These are phyloP conservation scores for Ogataea chonburiensis DNA, from an alignment of 805 yeast species.

Conservation along the genomic window DNA sequence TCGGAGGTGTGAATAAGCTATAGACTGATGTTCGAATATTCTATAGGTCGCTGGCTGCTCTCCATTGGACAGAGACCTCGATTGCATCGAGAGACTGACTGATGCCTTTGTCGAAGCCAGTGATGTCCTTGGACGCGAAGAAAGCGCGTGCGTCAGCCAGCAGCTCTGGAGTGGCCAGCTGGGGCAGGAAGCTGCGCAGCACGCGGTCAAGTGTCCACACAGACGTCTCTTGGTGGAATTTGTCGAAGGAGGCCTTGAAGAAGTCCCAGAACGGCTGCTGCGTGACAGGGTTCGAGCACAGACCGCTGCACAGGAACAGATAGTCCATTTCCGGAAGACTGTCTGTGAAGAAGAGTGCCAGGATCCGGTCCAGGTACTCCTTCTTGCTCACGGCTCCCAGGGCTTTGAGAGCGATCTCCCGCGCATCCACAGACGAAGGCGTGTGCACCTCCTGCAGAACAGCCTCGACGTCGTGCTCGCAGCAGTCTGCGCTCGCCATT, in stretches of 20 bases:
- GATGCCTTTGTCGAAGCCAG: slow-evolving; percentile 58
- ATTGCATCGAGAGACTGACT: slow-evolving; percentile 57
- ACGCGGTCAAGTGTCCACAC: slow-evolving; percentile 37
- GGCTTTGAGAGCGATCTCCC: slow-evolving; percentile 57
- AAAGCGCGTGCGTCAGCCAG: slow-evolving; percentile 40
- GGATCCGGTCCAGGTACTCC: slow-evolving; percentile 38
- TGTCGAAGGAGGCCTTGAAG: slow-evolving; percentile 47
- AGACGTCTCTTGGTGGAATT: slow-evolving; percentile 40
- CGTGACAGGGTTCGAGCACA: slow-evolving; percentile 46
- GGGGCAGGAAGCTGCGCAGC: slow-evolving; percentile 35
- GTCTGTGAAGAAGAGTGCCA: slow-evolving; percentile 42
- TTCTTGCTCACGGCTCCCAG: slow-evolving; percentile 46
- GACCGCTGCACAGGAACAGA: slow-evolving; percentile 46
- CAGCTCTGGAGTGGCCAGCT: slow-evolving; percentile 37
- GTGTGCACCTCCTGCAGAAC: slow-evolving; percentile 46
- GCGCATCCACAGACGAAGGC: slow-evolving; percentile 56
- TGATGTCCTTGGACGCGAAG: slow-evolving; percentile 45
- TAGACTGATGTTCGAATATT: too few species aligned
- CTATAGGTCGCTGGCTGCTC: slow-evolving; percentile 19
- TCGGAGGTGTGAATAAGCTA: too few species aligned
- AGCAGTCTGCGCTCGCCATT: slow-evolving; percentile 37
- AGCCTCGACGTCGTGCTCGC: slow-evolving; percentile 36
- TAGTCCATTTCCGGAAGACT: slow-evolving; percentile 58
- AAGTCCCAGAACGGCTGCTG: slow-evolving; percentile 48
- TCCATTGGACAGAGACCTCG: slow-evolving; percentile 50